A percentile compares a stretch with the other conserved stretches of the same genome.
phyloP scores from a whole-genome alignment of 495 filamentous ascomycete genomes.

The Penicillium mononematosum region DNA sequence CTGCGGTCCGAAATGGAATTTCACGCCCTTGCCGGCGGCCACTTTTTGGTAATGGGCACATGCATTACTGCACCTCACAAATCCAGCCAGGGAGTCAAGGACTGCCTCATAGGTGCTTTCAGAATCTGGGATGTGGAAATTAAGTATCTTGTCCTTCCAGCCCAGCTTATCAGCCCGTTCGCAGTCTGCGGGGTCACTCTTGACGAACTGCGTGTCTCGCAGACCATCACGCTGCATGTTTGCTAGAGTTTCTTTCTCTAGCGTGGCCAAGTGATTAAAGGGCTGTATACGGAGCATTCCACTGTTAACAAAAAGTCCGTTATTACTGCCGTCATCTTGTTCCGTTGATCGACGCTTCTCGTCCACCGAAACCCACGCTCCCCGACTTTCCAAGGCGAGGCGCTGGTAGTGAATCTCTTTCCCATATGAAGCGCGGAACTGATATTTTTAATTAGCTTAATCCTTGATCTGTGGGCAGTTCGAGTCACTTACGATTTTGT shows the following conservation, averaged over 20 bases:
- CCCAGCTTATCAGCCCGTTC: slow-evolving; percentile 14
- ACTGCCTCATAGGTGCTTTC: slow-evolving; percentile 15
- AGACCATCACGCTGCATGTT: not conserved
- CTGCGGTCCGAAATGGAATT: slow-evolving; percentile 16
- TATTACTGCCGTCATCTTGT: too few species aligned
- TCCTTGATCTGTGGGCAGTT: not conserved
- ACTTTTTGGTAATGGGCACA: slow-evolving; percentile 19
- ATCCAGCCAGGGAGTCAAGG: slow-evolving; percentile 19
- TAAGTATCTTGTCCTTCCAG: slow-evolving; percentile 19
- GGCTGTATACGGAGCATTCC: too few species aligned
- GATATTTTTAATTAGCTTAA: not conserved
- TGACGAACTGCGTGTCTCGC: slow-evolving; percentile 19
- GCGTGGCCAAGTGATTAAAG: too few species aligned
- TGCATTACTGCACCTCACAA: slow-evolving; percentile 20
- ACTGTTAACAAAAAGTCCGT: too few species aligned
- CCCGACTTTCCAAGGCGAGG: slow-evolving; percentile 18
- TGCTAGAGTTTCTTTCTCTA: too few species aligned
- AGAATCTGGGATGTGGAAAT: slow-evolving; percentile 16
- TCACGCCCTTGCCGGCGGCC: slow-evolving; percentile 15
- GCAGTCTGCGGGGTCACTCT: slow-evolving; percentile 16
- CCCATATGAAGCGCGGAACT: slow-evolving; percentile 24
- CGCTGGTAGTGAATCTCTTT: slow-evolving; percentile 22
- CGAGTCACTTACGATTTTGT: slow-evolving; percentile 17
- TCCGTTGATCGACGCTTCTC: too few species aligned
- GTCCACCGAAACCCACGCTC: not conserved